Conservation (phyloP, 768 basidiomycete species). For the Russula vinacea region DNA sequence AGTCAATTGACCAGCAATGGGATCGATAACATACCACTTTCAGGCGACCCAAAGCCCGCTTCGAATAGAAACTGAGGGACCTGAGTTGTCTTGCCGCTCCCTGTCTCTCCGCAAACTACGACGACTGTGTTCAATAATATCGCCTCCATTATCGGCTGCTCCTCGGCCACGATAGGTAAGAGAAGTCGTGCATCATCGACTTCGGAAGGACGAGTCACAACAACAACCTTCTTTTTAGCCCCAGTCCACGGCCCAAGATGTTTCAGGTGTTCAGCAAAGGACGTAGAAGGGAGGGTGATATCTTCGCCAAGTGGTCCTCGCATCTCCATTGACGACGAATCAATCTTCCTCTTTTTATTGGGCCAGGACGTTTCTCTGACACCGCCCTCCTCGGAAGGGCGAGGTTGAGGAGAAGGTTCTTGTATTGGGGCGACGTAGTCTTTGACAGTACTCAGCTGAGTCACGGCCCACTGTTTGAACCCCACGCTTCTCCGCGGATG, state of each 20-base stretch:
- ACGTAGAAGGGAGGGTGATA: conserved; percentile 60
- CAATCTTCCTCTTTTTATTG: conserved; percentile 51
- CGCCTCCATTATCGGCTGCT: conserved; percentile 91
- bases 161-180: conserved; percentile 88
- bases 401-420: background rate
- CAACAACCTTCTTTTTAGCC: conserved; percentile 42
- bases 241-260: conserved; percentile 24
- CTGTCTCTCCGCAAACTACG: conserved; percentile 91
- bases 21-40: conserved; percentile 57
- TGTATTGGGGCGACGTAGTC: conserved; percentile 38
- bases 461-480: conserved; percentile 90
- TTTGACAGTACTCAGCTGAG: conserved; percentile 61
- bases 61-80: conserved; percentile 98
- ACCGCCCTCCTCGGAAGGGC: background rate
- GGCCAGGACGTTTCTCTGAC: conserved; percentile 23
- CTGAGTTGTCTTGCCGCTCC: conserved; percentile 98
- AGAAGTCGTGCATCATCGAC: conserved; percentile 74
- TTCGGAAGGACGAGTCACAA: conserved; percentile 61
- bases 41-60: conserved; percentile 84
- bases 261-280: conserved; percentile 54
- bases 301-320: conserved; percentile 81
- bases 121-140: conserved; percentile 83
- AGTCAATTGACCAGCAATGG: background rate
- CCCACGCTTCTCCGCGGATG: conserved; percentile 45
- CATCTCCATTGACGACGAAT: conserved; percentile 42